A percentile compares a stretch with the other conserved stretches of the same genome.
Evolutionary conservation across 305 asterid species (phyloP).

Genomic region (Euphrasia arctica): DNA sequence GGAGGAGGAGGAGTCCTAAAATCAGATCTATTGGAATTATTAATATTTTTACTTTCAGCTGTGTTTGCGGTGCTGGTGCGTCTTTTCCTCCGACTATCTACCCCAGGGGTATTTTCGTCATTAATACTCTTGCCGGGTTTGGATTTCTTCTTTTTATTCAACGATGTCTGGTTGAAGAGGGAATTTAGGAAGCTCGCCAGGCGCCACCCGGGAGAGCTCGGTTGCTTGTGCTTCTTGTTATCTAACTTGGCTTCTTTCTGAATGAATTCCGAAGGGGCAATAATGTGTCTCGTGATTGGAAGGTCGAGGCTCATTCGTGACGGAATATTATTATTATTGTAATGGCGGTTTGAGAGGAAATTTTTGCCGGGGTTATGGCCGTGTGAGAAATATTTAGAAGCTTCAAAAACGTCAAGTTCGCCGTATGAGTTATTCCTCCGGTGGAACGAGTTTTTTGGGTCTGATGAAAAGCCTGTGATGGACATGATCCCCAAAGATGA

Average conservation of each 20-base stretch:
- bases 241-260: constrained; percentile 30
- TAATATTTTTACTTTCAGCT: neutral
- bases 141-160: constrained; percentile 38
- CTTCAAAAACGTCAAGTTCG: no score
- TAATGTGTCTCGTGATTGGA: constrained; percentile 23
- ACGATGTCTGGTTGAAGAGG: constrained; percentile 39
- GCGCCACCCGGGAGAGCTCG: constrained; percentile 42
- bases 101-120: constrained; percentile 32
- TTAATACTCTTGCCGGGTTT: neutral
- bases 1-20: neutral
- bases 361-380: no score
- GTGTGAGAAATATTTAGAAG: no score
- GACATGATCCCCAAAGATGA: no score
- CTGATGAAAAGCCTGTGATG: no score
- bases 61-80: constrained; percentile 21
- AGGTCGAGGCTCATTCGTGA: constrained; percentile 59
- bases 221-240: constrained; percentile 42
- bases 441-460: no score
- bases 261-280: neutral
- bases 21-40: neutral
- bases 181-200: constrained; percentile 39
- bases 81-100: constrained; percentile 56
- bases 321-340: neutral
- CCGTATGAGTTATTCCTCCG: no score
- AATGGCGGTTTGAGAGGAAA: no score